Conservation (phyloP, 768 basidiomycete genomes). For the Boletellus sp. region DNA sequence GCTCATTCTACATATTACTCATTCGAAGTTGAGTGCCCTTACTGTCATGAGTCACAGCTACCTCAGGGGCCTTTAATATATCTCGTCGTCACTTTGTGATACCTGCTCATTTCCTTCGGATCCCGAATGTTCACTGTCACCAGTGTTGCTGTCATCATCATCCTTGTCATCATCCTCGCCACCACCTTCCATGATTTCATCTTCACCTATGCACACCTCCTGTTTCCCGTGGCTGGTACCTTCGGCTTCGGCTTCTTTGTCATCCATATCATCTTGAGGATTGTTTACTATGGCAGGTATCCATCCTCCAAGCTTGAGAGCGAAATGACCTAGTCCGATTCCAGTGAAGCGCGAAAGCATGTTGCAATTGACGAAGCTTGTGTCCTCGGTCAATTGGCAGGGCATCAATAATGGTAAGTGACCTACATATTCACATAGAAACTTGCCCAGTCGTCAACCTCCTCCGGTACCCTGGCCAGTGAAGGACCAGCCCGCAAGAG, state of each 20-base stretch:
- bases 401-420: not conserved
- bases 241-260: not conserved
- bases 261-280: not conserved
- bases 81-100: too few species aligned
- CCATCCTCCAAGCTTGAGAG: too few species aligned
- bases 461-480: not conserved
- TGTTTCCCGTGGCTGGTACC: not conserved
- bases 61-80: too few species aligned
- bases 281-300: not conserved
- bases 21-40: too few species aligned
- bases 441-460: not conserved
- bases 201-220: not conserved
- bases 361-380: conserved; percentile 6
- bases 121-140: too few species aligned
- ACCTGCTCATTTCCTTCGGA: too few species aligned
- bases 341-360: conserved; percentile 4
- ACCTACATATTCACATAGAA: too few species aligned
- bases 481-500: not conserved
- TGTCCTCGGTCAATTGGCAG: not conserved
- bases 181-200: not conserved
- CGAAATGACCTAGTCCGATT: conserved; percentile 6
- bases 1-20: too few species aligned
- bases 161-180: not conserved
- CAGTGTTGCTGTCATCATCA: not conserved
- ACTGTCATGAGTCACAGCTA: too few species aligned